A percentile compares a stretch with the other conserved stretches of the same genome.
These are phyloP conservation scores for Penicillium sumatraense DNA, from an alignment of 2,329 filamentous ascomycete species.

Conservation along the genomic window DNA sequence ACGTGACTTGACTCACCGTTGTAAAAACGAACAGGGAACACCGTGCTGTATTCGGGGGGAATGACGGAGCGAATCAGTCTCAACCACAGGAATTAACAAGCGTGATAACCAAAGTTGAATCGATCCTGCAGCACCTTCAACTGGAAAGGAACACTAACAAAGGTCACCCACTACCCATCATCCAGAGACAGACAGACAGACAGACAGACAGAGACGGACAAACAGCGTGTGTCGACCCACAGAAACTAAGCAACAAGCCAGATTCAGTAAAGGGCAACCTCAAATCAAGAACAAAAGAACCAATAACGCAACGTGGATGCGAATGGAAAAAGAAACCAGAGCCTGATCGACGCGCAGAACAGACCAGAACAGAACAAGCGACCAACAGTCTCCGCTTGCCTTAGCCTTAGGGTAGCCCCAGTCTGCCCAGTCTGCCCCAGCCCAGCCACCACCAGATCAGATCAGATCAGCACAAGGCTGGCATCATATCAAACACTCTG, in stretches of 20 bases:
- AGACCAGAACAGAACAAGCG: not conserved
- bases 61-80: not conserved
- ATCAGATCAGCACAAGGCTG: not conserved
- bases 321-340: slow-evolving; percentile 2
- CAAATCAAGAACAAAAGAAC: not conserved
- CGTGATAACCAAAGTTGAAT: not conserved
- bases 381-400: not conserved
- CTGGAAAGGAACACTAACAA: no score
- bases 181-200: no score
- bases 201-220: no score
- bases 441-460: not conserved
- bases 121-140: no score
- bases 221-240: no score
- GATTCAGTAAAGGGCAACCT: no score
- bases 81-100: not conserved
- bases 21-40: not conserved
- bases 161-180: no score
- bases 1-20: not conserved
- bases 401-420: no score
- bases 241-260: no score
- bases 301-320: not conserved
- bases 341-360: not conserved
- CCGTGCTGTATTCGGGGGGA: no score
- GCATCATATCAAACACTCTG: no score
- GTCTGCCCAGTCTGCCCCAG: no score